Conservation (phyloP, 2,329 filamentous ascomycete genomes). For the Clonostachys rosea region DNA sequence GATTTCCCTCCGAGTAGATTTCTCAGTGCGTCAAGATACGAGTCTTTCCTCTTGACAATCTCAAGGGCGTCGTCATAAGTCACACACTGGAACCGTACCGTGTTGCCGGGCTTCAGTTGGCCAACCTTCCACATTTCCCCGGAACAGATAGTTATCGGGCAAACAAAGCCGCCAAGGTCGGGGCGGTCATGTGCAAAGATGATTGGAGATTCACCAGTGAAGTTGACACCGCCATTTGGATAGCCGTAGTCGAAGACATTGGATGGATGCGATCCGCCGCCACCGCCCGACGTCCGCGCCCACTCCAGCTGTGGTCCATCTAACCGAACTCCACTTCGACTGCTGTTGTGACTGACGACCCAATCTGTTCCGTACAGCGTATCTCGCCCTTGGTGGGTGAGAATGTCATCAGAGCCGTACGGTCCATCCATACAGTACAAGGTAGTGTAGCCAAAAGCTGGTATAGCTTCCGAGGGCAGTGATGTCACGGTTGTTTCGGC, state of each 20-base stretch:
- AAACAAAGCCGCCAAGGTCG: slow-evolving; percentile 57
- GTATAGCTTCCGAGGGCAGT: not conserved
- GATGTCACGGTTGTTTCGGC: not conserved
- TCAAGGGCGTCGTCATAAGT: not conserved
- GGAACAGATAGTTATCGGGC: slow-evolving; percentile 47
- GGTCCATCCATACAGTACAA: slow-evolving; percentile 21
- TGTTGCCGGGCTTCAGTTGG: slow-evolving; percentile 55
- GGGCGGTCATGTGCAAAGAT: slow-evolving; percentile 56
- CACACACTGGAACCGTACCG: not conserved
- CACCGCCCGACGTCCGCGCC: slow-evolving; percentile 54
- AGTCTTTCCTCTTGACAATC: too few relatives aligned
- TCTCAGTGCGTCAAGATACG: too few relatives aligned
- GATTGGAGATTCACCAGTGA: slow-evolving; percentile 56
- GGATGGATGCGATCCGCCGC: slow-evolving; percentile 58
- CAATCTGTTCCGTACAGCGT: slow-evolving; percentile 54
- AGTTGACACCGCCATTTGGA: slow-evolving; percentile 49
- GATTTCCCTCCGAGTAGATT: too few relatives aligned
- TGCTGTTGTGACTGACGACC: slow-evolving; percentile 58
- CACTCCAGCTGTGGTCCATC: slow-evolving; percentile 54
- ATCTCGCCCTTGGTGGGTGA: slow-evolving; percentile 41
- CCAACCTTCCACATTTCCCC: slow-evolving; percentile 59
- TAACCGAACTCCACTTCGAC: slow-evolving; percentile 54
- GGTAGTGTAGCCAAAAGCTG: slow-evolving; percentile 5
- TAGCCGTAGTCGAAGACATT: slow-evolving; percentile 25
- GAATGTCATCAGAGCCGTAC: slow-evolving; percentile 19